phyloP scores from a whole-genome alignment of 257 asterid species.

The Forsythia viridissima region DNA sequence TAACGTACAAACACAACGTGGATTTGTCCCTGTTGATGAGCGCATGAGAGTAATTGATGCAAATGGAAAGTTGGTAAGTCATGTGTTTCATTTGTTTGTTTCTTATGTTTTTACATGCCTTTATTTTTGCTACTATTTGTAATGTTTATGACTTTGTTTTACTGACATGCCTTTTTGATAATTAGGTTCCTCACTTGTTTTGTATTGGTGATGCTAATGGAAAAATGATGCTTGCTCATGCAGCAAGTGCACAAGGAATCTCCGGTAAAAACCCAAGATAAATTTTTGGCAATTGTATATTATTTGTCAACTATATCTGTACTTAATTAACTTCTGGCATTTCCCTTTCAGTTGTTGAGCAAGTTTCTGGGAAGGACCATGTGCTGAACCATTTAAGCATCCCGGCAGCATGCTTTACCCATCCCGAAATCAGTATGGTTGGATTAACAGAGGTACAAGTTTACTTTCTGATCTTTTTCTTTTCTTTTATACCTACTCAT shows the following conservation, averaged over 20 bases:
- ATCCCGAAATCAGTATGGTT: constrained; percentile 99
- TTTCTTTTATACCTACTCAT: constrained; percentile 2
- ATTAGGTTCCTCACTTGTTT: constrained; percentile 88
- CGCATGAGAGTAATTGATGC: constrained; percentile 95
- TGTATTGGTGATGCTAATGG: constrained; percentile 99
- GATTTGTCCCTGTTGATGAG: constrained; percentile 92
- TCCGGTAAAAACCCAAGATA: constrained; percentile 48
- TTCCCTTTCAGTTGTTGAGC: constrained; percentile 80
- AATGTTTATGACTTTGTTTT: constrained; percentile 8
- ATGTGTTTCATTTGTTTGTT: constrained; percentile 16
- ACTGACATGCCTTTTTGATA: constrained; percentile 31
- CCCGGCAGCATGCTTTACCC: constrained; percentile 99
- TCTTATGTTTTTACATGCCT: constrained; percentile 16
- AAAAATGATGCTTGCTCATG: constrained; percentile 99
- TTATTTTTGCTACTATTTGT: constrained; percentile 19
- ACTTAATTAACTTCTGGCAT: constrained; percentile 27
- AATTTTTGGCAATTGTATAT: constrained; percentile 17
- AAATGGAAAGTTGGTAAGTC: constrained; percentile 74
- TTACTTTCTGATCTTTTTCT: constrained; percentile 17
- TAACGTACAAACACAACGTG: constrained; percentile 88
- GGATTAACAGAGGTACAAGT: constrained; percentile 88
- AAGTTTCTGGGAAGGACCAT: constrained; percentile 85
- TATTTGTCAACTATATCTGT: constrained; percentile 1
- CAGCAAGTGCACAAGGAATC: constrained; percentile 99
- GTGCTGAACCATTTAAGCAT: constrained; percentile 88